Evolutionary conservation across 164 flowering plant genomes (phyloP).

Genomic region (Sedum album): DNA sequence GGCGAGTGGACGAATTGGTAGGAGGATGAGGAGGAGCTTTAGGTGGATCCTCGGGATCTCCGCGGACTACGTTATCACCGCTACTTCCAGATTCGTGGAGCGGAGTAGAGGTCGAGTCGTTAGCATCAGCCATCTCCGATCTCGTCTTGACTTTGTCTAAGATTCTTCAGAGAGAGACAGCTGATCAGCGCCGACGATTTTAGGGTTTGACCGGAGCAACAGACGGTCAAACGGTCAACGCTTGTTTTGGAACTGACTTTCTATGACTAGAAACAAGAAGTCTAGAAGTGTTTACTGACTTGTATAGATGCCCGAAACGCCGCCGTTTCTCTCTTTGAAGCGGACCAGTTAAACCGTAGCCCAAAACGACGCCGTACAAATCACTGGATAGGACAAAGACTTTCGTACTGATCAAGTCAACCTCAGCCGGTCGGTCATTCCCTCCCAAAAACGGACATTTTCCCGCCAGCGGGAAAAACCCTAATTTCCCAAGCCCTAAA

Average conservation of each 20-base stretch:
- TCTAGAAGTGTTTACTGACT: too few relatives aligned
- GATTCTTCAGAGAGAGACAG: background rate
- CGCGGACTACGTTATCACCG: slow-evolving; percentile 16
- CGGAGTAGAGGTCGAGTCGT: background rate
- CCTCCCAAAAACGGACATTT: background rate
- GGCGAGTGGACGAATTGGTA: slow-evolving; percentile 60
- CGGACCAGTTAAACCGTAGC: too few relatives aligned
- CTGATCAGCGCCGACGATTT: too few relatives aligned
- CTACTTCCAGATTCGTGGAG: background rate
- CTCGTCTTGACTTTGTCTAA: background rate
- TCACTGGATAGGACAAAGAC: too few relatives aligned
- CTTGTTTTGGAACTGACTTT: too few relatives aligned
- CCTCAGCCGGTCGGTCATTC: background rate
- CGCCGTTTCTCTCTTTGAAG: too few relatives aligned
- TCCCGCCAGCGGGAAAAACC: background rate
- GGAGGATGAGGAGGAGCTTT: slow-evolving; percentile 56
- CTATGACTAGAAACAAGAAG: too few relatives aligned
- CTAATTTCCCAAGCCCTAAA: background rate
- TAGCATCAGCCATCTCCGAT: background rate
- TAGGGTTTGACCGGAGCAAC: background rate
- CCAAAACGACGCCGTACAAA: too few relatives aligned
- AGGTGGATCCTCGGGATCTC: slow-evolving; percentile 66
- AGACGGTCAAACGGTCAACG: too few relatives aligned
- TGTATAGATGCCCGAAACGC: too few relatives aligned
- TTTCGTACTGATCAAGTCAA: background rate